These are phyloP conservation scores for Amylostereum chailletii DNA, from an alignment of 1,284 basidiomycete species.

Conservation along the genomic window DNA sequence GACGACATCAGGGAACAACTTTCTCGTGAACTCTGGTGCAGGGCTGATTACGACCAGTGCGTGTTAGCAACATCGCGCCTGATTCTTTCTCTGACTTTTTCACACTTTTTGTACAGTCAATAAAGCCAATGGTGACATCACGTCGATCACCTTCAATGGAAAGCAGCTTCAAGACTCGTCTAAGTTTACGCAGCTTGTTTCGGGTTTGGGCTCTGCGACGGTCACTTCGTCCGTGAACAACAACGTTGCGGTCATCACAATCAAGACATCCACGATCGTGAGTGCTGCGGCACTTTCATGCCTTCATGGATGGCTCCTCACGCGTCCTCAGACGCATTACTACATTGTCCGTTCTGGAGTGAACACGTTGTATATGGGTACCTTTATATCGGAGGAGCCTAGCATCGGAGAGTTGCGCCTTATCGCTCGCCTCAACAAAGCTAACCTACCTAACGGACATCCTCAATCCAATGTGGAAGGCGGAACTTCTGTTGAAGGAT, in stretches of 20 bases:
- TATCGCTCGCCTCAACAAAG: slow-evolving; percentile 26
- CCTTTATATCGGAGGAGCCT: slow-evolving; percentile 21
- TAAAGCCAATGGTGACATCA: slow-evolving; percentile 32
- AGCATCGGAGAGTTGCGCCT: slow-evolving; percentile 30
- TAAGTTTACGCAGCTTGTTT: slow-evolving; percentile 24
- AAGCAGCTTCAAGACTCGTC: slow-evolving; percentile 24
- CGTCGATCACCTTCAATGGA: slow-evolving; percentile 26
- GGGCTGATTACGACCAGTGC: slow-evolving; percentile 37
- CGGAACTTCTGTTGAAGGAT: slow-evolving; percentile 29
- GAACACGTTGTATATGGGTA: slow-evolving; percentile 27
- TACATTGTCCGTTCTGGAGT: slow-evolving; percentile 26
- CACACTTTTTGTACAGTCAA: slow-evolving; percentile 21
- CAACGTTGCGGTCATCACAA: slow-evolving; percentile 28
- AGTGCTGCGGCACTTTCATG: no score
- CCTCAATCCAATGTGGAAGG: slow-evolving; percentile 20
- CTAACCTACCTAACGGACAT: slow-evolving; percentile 22
- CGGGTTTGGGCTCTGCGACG: slow-evolving; percentile 23
- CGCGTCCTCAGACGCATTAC: not conserved
- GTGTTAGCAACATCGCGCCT: slow-evolving; percentile 8
- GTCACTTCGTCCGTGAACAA: slow-evolving; percentile 23
- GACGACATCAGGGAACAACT: slow-evolving; percentile 29
- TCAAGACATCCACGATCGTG: slow-evolving; percentile 20
- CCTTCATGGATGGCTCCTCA: no score
- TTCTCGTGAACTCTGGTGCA: slow-evolving; percentile 35
- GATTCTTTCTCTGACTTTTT: slow-evolving; percentile 4